These are phyloP conservation scores for Ascomycota sp. DNA, from an alignment of 2,329 filamentous ascomycete species.

Conservation along the genomic window DNA sequence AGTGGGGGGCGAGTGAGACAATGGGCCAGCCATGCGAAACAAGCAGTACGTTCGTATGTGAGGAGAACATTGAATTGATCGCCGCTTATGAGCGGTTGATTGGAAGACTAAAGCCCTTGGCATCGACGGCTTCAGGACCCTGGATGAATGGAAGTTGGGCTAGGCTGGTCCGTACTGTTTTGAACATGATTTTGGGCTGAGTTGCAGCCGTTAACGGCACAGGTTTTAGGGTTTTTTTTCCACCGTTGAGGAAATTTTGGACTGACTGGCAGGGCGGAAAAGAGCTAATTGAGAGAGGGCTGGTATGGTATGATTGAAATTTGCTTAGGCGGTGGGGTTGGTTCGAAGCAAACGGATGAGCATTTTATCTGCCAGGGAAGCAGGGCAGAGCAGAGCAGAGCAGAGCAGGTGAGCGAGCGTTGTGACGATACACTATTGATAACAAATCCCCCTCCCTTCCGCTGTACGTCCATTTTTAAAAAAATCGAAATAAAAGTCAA, in stretches of 20 bases:
- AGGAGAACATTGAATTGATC: conserved; percentile 12
- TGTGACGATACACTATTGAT: no score
- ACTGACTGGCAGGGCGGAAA: neutral
- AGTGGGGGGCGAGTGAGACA: conserved; percentile 9
- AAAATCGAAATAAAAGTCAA: no score
- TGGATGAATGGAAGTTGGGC: conserved; percentile 1
- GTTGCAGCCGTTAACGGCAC: neutral
- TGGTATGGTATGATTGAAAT: no score
- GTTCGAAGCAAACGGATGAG: no score
- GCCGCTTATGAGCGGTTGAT: conserved; percentile 5
- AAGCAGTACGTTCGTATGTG: conserved; percentile 12
- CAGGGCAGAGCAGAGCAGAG: no score
- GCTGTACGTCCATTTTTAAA: no score
- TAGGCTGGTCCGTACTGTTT: neutral
- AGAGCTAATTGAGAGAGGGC: no score
- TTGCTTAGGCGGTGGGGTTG: no score
- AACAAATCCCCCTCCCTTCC: no score
- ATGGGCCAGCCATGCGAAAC: conserved; percentile 15
- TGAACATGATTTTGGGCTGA: conserved; percentile 3
- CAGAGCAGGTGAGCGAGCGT: no score
- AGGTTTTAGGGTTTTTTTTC: conserved; percentile 1
- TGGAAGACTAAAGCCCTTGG: neutral
- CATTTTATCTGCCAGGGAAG: no score
- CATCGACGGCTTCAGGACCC: neutral
- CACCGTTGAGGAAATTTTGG: no score